phyloP scores from a whole-genome alignment of 495 filamentous ascomycete genomes.

The Hyaloscypha bicolor region DNA sequence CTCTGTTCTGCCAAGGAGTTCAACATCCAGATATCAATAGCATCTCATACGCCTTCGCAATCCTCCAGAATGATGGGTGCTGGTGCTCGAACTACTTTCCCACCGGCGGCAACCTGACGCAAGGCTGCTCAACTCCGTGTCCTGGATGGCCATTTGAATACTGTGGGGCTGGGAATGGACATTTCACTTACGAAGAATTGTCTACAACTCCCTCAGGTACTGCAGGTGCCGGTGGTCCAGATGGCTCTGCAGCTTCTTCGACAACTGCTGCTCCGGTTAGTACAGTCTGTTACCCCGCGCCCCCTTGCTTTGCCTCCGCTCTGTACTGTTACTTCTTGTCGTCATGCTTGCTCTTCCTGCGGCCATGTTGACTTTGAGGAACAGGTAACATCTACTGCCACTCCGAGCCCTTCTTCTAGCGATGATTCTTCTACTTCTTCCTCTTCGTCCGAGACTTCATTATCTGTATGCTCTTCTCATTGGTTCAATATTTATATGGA shows the following conservation, averaged over 20 bases:
- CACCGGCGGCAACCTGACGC: constrained; percentile 35
- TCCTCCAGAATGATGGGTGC: constrained; percentile 65
- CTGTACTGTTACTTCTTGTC: neutral
- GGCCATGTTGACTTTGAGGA: constrained; percentile 32
- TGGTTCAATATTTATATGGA: neutral
- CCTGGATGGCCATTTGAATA: constrained; percentile 67
- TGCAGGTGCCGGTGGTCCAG: constrained; percentile 28
- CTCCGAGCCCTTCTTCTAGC: constrained; percentile 27
- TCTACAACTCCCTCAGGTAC: constrained; percentile 52
- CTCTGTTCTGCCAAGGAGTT: constrained; percentile 56
- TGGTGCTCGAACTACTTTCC: constrained; percentile 80
- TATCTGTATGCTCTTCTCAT: constrained; percentile 27
- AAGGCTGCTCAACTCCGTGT: constrained; percentile 59
- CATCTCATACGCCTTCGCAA: constrained; percentile 55
- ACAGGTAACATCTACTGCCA: constrained; percentile 37
- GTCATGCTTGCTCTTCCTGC: constrained; percentile 23
- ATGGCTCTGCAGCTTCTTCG: constrained; percentile 3
- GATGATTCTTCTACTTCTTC: constrained; percentile 10
- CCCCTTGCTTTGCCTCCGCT: neutral
- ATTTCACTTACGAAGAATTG: constrained; percentile 64
- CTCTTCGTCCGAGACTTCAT: constrained; percentile 22
- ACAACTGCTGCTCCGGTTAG: constrained; percentile 24
- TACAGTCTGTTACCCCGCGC: constrained; percentile 6
- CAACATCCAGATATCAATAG: too few relatives aligned
- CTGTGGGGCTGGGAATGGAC: constrained; percentile 58